These are phyloP conservation scores for Lactarius vividus DNA, from an alignment of 768 basidiomycete genomes.

Conservation along the genomic window DNA sequence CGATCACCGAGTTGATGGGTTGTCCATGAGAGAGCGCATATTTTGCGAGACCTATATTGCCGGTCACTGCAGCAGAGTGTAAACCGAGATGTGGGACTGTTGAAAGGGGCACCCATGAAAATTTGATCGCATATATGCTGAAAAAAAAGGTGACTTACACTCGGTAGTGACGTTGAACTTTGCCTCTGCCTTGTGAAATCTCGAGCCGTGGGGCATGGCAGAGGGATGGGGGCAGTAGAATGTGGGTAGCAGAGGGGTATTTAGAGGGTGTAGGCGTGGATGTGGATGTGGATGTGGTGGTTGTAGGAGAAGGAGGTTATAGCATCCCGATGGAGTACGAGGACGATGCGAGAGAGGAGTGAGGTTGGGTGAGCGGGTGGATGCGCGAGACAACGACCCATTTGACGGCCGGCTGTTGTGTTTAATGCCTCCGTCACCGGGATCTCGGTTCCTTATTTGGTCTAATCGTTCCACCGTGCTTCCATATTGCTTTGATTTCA, in stretches of 20 bases:
- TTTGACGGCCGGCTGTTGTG: neutral
- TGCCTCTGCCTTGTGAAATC: conserved; percentile 41
- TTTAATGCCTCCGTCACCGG: neutral
- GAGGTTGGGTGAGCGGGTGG: neutral
- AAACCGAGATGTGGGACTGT: conserved; percentile 74
- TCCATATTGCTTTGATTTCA: neutral
- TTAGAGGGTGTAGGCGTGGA: neutral
- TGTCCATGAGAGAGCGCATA: conserved; percentile 94
- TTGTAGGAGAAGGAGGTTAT: neutral
- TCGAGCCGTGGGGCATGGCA: conserved; percentile 38
- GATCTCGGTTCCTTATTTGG: neutral
- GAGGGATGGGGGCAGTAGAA: neutral
- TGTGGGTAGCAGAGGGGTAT: neutral
- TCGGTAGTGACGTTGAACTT: conserved; percentile 56
- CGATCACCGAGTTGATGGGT: conserved; percentile 92
- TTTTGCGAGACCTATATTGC: conserved; percentile 89
- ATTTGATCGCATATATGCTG: neutral
- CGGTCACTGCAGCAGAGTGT: conserved; percentile 74
- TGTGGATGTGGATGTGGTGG: conserved; percentile 1
- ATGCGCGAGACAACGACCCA: neutral
- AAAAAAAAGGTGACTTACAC: conserved; percentile 37
- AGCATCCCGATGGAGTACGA: neutral
- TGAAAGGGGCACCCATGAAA: conserved; percentile 2
- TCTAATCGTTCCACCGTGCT: neutral
- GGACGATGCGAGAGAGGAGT: neutral